These are phyloP conservation scores for Linnemannia schmuckeri DNA, from an alignment of 192 early-diverging fungal species.

Conservation along the genomic window DNA sequence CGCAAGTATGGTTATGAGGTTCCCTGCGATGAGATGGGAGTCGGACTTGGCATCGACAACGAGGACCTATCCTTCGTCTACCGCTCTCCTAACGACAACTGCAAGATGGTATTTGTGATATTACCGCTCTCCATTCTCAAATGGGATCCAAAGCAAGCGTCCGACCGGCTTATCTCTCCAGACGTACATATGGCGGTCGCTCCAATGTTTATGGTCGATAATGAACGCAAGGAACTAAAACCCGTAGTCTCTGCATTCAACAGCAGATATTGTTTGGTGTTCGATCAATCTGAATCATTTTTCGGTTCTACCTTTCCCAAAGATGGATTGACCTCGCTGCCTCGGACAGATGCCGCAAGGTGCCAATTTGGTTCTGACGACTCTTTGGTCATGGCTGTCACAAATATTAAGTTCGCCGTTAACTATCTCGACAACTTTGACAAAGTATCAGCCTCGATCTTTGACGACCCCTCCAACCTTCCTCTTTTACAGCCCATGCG, in stretches of 20 bases:
- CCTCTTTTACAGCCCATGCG: constrained; percentile 4
- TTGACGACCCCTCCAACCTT: constrained; percentile 8
- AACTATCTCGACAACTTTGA: constrained; percentile 4
- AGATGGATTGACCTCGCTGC: background rate
- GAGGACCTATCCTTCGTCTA: background rate
- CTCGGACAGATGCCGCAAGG: background rate
- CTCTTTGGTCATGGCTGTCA: background rate
- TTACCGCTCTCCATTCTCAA: no score
- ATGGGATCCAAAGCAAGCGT: no score
- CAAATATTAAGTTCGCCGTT: constrained; percentile 10
- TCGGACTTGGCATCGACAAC: background rate
- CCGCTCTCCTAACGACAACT: background rate
- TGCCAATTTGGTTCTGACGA: constrained; percentile 6
- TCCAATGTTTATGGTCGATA: no score
- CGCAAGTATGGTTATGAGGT: background rate
- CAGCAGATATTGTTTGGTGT: no score
- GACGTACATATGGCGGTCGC: no score
- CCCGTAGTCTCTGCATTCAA: no score
- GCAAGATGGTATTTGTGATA: no score
- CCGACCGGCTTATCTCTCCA: no score
- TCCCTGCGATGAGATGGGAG: background rate
- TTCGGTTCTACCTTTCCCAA: background rate
- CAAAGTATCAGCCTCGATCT: constrained; percentile 5
- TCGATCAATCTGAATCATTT: no score
- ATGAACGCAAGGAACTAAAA: no score